Base-by-base conservation (phyloP, 129 eudicot species). In the Tagetes erecta region DNA sequence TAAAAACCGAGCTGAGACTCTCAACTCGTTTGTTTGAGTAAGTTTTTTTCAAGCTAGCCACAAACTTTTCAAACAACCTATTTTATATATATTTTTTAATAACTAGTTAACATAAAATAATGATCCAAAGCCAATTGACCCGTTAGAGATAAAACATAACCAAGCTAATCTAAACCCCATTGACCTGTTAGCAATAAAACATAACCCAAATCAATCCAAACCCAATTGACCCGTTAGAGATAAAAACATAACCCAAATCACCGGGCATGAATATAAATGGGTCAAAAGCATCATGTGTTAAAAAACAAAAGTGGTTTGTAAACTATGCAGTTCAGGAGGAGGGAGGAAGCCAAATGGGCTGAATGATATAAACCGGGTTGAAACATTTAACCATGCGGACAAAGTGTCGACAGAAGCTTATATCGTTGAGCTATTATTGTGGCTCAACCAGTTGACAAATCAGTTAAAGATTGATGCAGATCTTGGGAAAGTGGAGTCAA, bases 351-450 rank as follows among this genome's bases (percentile, higher is more conserved):
- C 96, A 42, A 76, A 51, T 36, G 92, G 80, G 31, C 71, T 84
- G 39, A 74, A 64, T 57, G 87, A 76, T 59, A 56, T 85, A 39
- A 76, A 77, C 74, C 86, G 82, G 49, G 81, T 92, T 1, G 96
- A 89, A 78, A 89, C 98, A 60, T 87, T 92, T 74, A 83, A 92
- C 76, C 87, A 92, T 67, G 98, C 96, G 37, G 88, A 92, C 86
- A 89, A 82, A 84, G 41, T 42, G 52, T 67, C 78, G 75, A 89
- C 94, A 10, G 98, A 89, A 80, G 83, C 85, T 66, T 84, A 80
- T 80, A 87, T 89, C 2, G 82, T 86, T 12, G 90, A 89, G 46
- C 72, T 85, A 62, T 72, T 89, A 67, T 37, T 80, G 67, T 89
- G 98, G 98, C 98, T 89, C 47, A 83, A 89, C 68, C 80, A 71